phyloP scores from a whole-genome alignment of 768 basidiomycete genomes.

The Artomyces pyxidatus region DNA sequence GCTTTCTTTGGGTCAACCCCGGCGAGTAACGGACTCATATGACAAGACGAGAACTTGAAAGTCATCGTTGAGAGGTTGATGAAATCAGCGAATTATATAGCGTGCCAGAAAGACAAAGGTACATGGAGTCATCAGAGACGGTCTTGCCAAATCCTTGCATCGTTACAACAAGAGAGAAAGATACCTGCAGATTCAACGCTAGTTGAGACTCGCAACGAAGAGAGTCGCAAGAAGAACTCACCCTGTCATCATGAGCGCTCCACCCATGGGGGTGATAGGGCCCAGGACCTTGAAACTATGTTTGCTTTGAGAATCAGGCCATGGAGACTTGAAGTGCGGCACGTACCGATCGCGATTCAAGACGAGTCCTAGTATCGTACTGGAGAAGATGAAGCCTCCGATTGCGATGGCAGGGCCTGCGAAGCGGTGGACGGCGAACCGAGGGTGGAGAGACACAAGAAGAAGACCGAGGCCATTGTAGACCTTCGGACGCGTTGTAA shows the following conservation, averaged over 20 bases:
- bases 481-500: conserved; percentile 31
- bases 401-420: conserved; percentile 58
- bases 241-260: conserved; percentile 59
- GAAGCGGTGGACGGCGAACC: conserved; percentile 51
- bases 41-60: too few relatives aligned
- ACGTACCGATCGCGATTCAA: conserved; percentile 38
- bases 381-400: conserved; percentile 55
- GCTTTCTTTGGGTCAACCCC: too few relatives aligned
- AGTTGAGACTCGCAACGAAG: too few relatives aligned
- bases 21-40: too few relatives aligned
- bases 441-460: conserved; percentile 52
- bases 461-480: conserved; percentile 63
- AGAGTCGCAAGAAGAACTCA: too few relatives aligned
- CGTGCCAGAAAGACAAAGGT: too few relatives aligned
- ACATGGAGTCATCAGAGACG: too few relatives aligned
- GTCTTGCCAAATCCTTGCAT: too few relatives aligned
- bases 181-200: too few relatives aligned
- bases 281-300: conserved; percentile 44
- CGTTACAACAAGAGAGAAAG: too few relatives aligned
- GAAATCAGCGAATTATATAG: too few relatives aligned
- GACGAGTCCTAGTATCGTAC: conserved; percentile 49
- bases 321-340: not conserved
- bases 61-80: too few relatives aligned
- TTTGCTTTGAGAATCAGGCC: not conserved
- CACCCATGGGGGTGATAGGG: conserved; percentile 63